Percentiles rank a stretch among this genome's conserved stretches.
Conservation (phyloP, 228 moss, liverwort and hornwort genomes). For the Sphagnum fallax region DNA sequence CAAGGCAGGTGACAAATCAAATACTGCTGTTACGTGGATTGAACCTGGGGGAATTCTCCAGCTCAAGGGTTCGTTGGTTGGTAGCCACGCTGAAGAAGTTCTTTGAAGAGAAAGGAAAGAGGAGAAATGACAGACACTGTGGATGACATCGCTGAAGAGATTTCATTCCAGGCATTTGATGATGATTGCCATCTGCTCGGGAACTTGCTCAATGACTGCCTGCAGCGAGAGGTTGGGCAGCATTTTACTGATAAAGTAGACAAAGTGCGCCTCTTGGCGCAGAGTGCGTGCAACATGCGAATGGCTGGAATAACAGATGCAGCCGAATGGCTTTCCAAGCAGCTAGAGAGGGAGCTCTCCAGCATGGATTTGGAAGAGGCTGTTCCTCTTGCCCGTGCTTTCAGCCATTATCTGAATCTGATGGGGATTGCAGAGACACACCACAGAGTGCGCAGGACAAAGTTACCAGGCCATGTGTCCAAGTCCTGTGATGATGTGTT, state of each 20-base stretch:
- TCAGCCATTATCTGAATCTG: slow-evolving; percentile 79
- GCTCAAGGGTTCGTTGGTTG: no score
- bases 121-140: slow-evolving; percentile 67
- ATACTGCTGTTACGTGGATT: no score
- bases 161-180: slow-evolving; percentile 83
- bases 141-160: slow-evolving; percentile 86
- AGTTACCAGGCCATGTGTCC: slow-evolving; percentile 68
- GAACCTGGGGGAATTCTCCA: no score
- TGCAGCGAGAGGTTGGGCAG: slow-evolving; percentile 70
- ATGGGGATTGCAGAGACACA: slow-evolving; percentile 96
- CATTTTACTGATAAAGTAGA: slow-evolving; percentile 83
- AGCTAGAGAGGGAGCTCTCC: slow-evolving; percentile 62
- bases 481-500: slow-evolving; percentile 91
- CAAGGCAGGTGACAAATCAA: no score
- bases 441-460: slow-evolving; percentile 72
- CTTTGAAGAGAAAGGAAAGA: no score
- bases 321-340: slow-evolving; percentile 63
- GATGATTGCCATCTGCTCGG: slow-evolving; percentile 77
- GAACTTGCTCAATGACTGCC: slow-evolving; percentile 70
- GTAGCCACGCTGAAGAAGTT: no score
- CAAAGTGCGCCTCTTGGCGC: slow-evolving; percentile 61
- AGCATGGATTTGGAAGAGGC: slow-evolving; percentile 87
- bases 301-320: slow-evolving; percentile 69
- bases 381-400: slow-evolving; percentile 76
- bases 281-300: slow-evolving; percentile 86